phyloP scores from a whole-genome alignment of 2,329 filamentous ascomycete genomes.

The Phoma sp. region DNA sequence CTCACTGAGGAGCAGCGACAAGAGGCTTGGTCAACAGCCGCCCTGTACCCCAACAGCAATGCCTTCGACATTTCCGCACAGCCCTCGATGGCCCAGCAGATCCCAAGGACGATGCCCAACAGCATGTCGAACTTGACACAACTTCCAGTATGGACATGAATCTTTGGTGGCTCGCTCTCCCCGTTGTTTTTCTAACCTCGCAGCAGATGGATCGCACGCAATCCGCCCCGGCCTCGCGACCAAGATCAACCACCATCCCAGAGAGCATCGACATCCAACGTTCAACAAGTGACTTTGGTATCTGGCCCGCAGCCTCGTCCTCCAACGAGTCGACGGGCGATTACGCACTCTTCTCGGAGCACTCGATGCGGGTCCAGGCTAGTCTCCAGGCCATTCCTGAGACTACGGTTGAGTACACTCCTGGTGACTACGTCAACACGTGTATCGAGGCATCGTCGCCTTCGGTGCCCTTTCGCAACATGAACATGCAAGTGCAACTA shows the following conservation, averaged over 20 bases:
- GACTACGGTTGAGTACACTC: slow-evolving; percentile 44
- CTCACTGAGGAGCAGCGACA: slow-evolving; percentile 45
- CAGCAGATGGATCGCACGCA: slow-evolving; percentile 42
- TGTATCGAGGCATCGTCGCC: slow-evolving; percentile 35
- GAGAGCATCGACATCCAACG: slow-evolving; percentile 28
- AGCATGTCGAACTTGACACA: slow-evolving; percentile 29
- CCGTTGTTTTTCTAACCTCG: slow-evolving; percentile 42
- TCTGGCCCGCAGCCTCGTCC: slow-evolving; percentile 26
- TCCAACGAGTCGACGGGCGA: slow-evolving; percentile 31
- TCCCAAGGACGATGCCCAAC: slow-evolving; percentile 44
- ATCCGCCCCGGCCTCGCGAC: slow-evolving; percentile 39
- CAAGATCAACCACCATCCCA: slow-evolving; percentile 31
- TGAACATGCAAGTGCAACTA: slow-evolving; percentile 39
- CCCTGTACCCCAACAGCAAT: slow-evolving; percentile 25
- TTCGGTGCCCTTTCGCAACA: slow-evolving; percentile 24
- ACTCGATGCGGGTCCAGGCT: slow-evolving; percentile 27
- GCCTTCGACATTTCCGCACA: slow-evolving; percentile 24
- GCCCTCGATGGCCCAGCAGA: slow-evolving; percentile 34
- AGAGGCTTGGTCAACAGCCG: slow-evolving; percentile 37
- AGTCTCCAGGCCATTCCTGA: slow-evolving; percentile 37
- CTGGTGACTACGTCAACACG: slow-evolving; percentile 44
- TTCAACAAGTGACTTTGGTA: slow-evolving; percentile 28
- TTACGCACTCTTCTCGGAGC: slow-evolving; percentile 42
- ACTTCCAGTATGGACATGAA: slow-evolving; percentile 40
- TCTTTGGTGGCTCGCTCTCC: slow-evolving; percentile 34